A percentile compares a stretch with the other conserved stretches of the same genome.
These are phyloP conservation scores for Ensete ventricosum DNA, from an alignment of 176 grass and related monocot species.

Conservation along the genomic window DNA sequence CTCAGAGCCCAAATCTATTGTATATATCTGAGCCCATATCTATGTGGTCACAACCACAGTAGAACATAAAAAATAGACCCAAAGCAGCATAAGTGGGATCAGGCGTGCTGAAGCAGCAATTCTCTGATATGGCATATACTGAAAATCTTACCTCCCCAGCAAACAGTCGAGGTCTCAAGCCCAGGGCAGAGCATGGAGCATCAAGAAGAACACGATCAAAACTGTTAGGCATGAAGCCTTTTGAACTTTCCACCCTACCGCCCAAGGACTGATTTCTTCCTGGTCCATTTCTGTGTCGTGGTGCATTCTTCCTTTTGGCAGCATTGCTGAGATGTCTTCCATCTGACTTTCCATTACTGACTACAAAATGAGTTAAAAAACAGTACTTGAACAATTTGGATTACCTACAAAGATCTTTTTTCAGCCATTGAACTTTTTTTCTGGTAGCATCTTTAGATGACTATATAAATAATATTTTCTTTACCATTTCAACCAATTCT, in stretches of 20 bases:
- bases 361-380: background rate
- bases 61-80: too few relatives aligned
- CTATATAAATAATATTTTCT: background rate
- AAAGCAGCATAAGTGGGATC: background rate
- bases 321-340: conserved; percentile 47
- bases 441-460: background rate
- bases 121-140: background rate
- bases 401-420: background rate
- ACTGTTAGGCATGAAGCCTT: conserved; percentile 73
- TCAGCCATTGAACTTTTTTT: background rate
- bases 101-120: background rate
- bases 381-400: background rate
- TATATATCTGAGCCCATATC: too few relatives aligned
- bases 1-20: too few relatives aligned
- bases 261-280: conserved; percentile 83
- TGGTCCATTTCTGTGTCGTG: conserved; percentile 68
- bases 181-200: conserved; percentile 94
- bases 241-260: conserved; percentile 68
- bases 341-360: conserved; percentile 34
- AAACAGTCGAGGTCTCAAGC: conserved; percentile 93
- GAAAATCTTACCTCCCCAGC: conserved; percentile 37
- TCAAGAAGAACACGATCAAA: conserved; percentile 99
- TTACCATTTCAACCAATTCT: background rate
- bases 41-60: too few relatives aligned
- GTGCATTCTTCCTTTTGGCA: conserved; percentile 55